phyloP scores from a whole-genome alignment of 1,284 basidiomycete genomes.

The Trichosporon coremiiforme region DNA sequence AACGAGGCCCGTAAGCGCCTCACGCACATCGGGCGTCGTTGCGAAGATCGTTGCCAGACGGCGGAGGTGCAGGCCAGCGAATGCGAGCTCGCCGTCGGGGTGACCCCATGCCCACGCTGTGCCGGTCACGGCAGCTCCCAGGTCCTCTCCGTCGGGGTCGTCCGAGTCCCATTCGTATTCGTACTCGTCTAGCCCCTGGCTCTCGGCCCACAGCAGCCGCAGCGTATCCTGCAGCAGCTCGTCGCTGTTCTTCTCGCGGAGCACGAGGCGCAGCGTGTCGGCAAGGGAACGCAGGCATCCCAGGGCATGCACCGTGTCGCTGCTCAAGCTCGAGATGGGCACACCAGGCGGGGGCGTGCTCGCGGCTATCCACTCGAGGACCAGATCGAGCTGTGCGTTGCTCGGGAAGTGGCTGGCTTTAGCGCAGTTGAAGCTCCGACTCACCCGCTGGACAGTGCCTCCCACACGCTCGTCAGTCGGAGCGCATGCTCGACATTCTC shows the following conservation, averaged over 20 bases:
- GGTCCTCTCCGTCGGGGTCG: constrained; percentile 9
- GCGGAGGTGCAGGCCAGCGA: constrained; percentile 20
- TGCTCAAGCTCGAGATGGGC: not conserved
- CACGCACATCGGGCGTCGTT: constrained; percentile 25
- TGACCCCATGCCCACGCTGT: not conserved
- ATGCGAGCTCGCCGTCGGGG: constrained; percentile 22
- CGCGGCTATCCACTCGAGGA: not conserved
- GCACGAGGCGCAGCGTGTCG: constrained; percentile 19
- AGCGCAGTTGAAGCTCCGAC: too few relatives aligned
- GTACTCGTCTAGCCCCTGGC: not conserved
- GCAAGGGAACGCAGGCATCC: not conserved
- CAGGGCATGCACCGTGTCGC: constrained; percentile 18
- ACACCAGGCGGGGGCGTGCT: not conserved
- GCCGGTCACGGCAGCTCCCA: not conserved
- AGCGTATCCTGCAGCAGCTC: constrained; percentile 29
- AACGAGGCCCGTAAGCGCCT: constrained; percentile 12
- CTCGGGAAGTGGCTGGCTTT: constrained; percentile 18
- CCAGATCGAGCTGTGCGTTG: constrained; percentile 21
- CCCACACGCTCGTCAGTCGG: not conserved
- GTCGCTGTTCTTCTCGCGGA: constrained; percentile 28
- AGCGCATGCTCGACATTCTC: not conserved
- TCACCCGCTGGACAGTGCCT: not conserved
- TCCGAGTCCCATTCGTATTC: not conserved
- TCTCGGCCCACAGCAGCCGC: constrained; percentile 20
- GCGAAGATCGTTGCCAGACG: constrained; percentile 22